phyloP scores from a whole-genome alignment of 306 rosid species.

The Geum urbanum region DNA sequence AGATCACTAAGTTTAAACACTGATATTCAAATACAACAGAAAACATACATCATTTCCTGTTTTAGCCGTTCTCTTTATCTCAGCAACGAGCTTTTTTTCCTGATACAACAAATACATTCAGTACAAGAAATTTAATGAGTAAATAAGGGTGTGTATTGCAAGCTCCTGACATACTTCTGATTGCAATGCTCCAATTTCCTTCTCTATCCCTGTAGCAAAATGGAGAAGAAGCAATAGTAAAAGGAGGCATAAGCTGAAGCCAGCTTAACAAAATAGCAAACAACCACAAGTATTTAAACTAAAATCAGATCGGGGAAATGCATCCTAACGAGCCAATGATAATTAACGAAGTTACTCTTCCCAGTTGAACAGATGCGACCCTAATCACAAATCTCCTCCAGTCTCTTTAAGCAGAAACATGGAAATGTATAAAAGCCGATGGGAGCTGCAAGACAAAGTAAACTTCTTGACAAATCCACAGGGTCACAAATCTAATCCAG shows the following conservation, averaged over 20 bases:
- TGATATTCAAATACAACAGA: conserved; percentile 8
- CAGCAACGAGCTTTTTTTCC: conserved; percentile 92
- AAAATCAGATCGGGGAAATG: background rate
- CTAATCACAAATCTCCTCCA: background rate
- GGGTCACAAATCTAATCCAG: background rate
- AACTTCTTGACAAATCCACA: background rate
- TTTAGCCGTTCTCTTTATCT: conserved; percentile 97
- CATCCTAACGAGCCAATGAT: background rate
- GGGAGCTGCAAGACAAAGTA: background rate
- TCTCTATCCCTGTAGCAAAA: conserved; percentile 68
- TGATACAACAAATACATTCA: conserved; percentile 36
- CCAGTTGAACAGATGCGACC: too few relatives aligned
- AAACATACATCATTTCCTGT: conserved; percentile 80
- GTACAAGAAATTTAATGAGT: background rate
- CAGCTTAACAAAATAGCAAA: background rate
- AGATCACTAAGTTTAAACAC: background rate
- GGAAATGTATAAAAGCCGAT: background rate
- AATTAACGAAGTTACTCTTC: background rate
- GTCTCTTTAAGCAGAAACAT: background rate
- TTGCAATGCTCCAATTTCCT: conserved; percentile 90
- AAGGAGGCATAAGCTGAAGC: background rate
- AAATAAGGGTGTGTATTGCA: conserved; percentile 1
- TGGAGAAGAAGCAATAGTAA: background rate
- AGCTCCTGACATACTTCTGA: conserved; percentile 59
- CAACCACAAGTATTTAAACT: background rate